Base-by-base conservation (phyloP, 495 filamentous ascomycete genomes). In the Hypoxylon fragiforme region DNA sequence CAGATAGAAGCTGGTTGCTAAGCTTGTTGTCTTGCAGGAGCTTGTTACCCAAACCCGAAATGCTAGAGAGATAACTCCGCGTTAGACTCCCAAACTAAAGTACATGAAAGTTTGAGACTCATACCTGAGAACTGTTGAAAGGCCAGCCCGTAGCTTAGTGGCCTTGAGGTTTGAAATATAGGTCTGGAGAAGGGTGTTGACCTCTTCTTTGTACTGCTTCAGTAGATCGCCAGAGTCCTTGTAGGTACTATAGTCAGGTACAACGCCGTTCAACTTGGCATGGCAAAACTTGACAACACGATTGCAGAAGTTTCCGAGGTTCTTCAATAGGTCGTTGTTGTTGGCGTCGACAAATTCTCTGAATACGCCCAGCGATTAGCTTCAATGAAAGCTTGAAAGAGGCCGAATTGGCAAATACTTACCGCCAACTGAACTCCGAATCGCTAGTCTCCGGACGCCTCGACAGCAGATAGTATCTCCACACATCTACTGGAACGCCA, bases 241-340 rank as follows among this genome's bases (percentile, higher is more conserved):
- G 63, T 90, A 84, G 2, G 66, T 69, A 4, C 67, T 47, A 57
- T 82, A 92, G 49, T 90, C 84, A 14, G 91, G 90, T 9, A 95
- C 74, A 24, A 81, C 73, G 26, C 82, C 83, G 54, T 81, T 79
- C 64, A 89, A 84, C 58, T 85, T 86, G 13, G 87, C 84, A 63
- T 90, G 85, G 49, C 89, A 84, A 60, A 95, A 92, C 72, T 97
- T 97, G 73, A 97, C 77, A 38, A 97, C 81, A 18, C 92, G 88
- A 71, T 96, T 94, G 65, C 92, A 89, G 51, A 96, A 88, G 75
- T 97, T 97, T 40, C 92, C 92, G 7, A 96, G 79, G 62, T 96
- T 96, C 43, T 87, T 87, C 1, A 97, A 81, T 6, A 97, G 78
- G 65, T 92, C 89, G 63, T 84, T 90, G 75, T 97, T 97, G 81